Evolutionary conservation across 2,329 filamentous ascomycete genomes (phyloP).

Genomic region (Fusarium illudens): DNA sequence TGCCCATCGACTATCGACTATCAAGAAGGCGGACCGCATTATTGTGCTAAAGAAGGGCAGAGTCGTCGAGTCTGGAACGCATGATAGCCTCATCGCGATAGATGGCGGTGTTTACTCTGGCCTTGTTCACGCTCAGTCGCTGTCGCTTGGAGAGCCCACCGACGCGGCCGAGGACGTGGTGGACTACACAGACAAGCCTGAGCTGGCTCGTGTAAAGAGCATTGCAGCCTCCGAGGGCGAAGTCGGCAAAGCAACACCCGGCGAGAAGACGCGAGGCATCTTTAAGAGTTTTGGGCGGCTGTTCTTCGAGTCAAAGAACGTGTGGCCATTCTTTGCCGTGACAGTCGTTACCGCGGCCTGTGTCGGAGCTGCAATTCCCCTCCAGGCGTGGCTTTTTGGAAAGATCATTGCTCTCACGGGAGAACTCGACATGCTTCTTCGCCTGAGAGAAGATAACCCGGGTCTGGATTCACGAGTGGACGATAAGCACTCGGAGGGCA

Average conservation of each 20-base stretch:
- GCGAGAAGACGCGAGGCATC: slow-evolving; percentile 53
- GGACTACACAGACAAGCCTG: slow-evolving; percentile 53
- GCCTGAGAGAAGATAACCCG: not conserved
- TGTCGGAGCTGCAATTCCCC: slow-evolving; percentile 55
- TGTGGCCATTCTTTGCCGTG: slow-evolving; percentile 60
- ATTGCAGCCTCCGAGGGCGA: slow-evolving; percentile 49
- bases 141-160: slow-evolving; percentile 61
- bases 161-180: slow-evolving; percentile 47
- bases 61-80: slow-evolving; percentile 78
- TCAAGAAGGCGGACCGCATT: slow-evolving; percentile 81
- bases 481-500: slow-evolving; percentile 52
- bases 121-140: slow-evolving; percentile 70
- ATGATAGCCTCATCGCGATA: slow-evolving; percentile 71
- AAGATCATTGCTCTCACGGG: slow-evolving; percentile 53
- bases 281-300: slow-evolving; percentile 64
- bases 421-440: not conserved
- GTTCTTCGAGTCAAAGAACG: slow-evolving; percentile 62
- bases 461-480: slow-evolving; percentile 37
- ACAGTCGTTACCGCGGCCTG: slow-evolving; percentile 58
- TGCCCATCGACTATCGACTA: slow-evolving; percentile 77
- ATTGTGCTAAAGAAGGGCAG: slow-evolving; percentile 76
- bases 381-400: slow-evolving; percentile 65
- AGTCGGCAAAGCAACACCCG: slow-evolving; percentile 28
- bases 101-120: slow-evolving; percentile 71
- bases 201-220: slow-evolving; percentile 57